A percentile compares a stretch with the other conserved stretches of the same genome.
phyloP scores from a whole-genome alignment of 2,329 filamentous ascomycete genomes.

The Microdochium trichocladiopsis region DNA sequence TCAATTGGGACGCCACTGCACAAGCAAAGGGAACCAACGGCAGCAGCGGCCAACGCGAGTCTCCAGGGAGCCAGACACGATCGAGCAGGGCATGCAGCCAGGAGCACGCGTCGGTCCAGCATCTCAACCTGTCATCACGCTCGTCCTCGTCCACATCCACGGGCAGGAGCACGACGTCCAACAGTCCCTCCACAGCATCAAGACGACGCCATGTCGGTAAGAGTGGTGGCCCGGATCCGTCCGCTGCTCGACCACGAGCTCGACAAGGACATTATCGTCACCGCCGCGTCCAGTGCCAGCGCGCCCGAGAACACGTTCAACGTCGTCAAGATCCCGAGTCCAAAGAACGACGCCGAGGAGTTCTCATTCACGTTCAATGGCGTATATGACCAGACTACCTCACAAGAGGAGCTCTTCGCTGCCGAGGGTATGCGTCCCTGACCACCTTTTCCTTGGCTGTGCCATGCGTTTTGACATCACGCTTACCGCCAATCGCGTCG shows the following conservation, averaged over 20 bases:
- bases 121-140: background rate
- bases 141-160: background rate
- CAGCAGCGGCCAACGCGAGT: too few relatives aligned
- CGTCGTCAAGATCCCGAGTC: conserved; percentile 83
- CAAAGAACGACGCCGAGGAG: conserved; percentile 84
- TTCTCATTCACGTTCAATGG: conserved; percentile 94
- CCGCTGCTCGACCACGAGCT: conserved; percentile 81
- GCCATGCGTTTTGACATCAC: conserved; percentile 3
- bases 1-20: background rate
- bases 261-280: conserved; percentile 82
- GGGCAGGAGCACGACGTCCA: background rate
- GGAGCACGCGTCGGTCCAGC: background rate
- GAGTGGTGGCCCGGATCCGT: conserved; percentile 85
- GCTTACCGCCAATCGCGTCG: conserved; percentile 8
- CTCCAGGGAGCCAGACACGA: background rate
- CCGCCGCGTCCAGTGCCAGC: conserved; percentile 44
- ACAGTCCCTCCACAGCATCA: background rate
- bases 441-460: background rate
- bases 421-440: conserved; percentile 60
- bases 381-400: conserved; percentile 74
- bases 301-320: conserved; percentile 55
- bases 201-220: conserved; percentile 50
- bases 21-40: background rate
- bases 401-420: conserved; percentile 84
- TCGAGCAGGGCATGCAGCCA: background rate